A percentile compares a stretch with the other conserved stretches of the same genome.
Conservation (phyloP, 306 rosid species). For the Castanea sativa region DNA sequence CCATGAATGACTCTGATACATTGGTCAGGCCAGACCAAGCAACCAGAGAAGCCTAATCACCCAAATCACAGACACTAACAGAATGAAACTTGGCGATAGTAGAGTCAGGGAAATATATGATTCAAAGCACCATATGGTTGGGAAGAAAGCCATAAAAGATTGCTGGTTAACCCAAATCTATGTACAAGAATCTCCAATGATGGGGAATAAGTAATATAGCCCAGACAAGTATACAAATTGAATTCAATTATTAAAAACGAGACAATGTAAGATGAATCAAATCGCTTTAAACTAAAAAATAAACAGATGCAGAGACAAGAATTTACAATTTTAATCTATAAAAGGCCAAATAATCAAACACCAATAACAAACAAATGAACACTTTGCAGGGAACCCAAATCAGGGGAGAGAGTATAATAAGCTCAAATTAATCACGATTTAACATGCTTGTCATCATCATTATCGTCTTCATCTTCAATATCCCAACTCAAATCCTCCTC, state of each 20-base stretch:
- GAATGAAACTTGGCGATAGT: no score
- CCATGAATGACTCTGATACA: no score
- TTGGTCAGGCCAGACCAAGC: no score
- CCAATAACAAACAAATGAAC: neutral
- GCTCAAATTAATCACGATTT: constrained; percentile 44
- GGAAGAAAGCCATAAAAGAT: no score
- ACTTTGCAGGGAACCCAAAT: constrained; percentile 9
- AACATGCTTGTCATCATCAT: constrained; percentile 37
- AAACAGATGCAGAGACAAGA: constrained; percentile 9
- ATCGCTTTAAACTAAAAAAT: constrained; percentile 14
- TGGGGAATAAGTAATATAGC: no score
- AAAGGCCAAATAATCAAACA: constrained; percentile 27
- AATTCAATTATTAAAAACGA: neutral
- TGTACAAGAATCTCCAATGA: neutral
- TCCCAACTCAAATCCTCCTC: constrained; percentile 96
- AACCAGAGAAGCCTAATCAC: no score
- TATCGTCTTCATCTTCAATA: constrained; percentile 56
- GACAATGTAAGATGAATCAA: neutral
- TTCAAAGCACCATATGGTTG: no score
- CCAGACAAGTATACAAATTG: neutral
- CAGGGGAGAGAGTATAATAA: neutral
- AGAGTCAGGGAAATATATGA: no score
- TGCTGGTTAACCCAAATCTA: no score
- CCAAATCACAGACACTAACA: no score
- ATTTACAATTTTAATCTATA: constrained; percentile 33